Evolutionary conservation across 306 rosid species (phyloP).

Genomic region (Cicer cuneatum): DNA sequence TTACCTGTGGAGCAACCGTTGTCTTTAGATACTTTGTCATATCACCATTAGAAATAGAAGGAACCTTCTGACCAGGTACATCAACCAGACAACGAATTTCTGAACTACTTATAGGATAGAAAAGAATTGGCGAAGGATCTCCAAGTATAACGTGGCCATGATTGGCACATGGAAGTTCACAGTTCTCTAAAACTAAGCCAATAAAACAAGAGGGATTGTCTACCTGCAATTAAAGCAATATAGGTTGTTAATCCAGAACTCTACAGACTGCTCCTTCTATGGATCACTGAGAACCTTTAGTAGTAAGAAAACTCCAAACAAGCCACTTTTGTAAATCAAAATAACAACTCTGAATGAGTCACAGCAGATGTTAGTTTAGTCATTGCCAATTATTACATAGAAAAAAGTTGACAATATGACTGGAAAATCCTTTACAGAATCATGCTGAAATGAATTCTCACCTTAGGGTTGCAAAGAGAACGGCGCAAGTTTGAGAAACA

Average conservation of each 20-base stretch:
- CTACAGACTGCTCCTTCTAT: conserved; percentile 9
- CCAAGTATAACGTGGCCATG: conserved; percentile 90
- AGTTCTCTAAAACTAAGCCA: conserved; percentile 83
- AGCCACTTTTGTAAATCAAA: background rate
- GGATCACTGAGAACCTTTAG: background rate
- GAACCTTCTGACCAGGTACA: conserved; percentile 96
- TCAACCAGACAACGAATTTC: conserved; percentile 98
- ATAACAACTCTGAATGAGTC: conserved; percentile 2
- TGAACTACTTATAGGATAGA: conserved; percentile 89
- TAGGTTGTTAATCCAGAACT: conserved; percentile 31
- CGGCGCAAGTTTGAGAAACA: conserved; percentile 98
- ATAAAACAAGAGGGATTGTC: conserved; percentile 94
- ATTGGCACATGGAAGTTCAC: conserved; percentile 91
- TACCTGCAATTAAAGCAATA: conserved; percentile 63
- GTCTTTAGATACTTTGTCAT: conserved; percentile 87
- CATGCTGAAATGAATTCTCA: conserved; percentile 43
- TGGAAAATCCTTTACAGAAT: conserved; percentile 8
- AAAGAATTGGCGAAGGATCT: conserved; percentile 96
- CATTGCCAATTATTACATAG: conserved; percentile 2
- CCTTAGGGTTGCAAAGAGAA: conserved; percentile 93
- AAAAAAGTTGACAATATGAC: conserved; percentile 25
- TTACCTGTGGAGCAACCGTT: conserved; percentile 91
- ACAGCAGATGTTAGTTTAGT: background rate
- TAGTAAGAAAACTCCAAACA: conserved; percentile 11
- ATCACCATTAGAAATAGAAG: conserved; percentile 94